A percentile compares a stretch with the other conserved stretches of the same genome.
phyloP scores from a whole-genome alignment of 129 eudicot genomes.

The Glebionis coronaria region DNA sequence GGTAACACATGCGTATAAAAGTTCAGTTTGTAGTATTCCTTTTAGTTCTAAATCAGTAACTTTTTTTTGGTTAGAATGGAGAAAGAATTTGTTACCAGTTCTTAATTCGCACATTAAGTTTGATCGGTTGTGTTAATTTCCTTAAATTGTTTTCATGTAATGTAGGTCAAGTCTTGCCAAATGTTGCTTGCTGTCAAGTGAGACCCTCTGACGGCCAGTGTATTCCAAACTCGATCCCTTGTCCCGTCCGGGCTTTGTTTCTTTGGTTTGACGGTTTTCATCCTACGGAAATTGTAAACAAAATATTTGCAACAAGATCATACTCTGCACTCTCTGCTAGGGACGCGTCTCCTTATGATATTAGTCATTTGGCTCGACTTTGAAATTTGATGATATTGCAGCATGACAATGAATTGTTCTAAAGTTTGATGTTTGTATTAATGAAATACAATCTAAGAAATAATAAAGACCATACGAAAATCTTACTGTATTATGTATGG shows the following conservation, averaged over 20 bases:
- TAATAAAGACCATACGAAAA: too few species aligned
- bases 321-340: constrained; percentile 11
- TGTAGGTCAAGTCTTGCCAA: constrained; percentile 14
- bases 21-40: too few species aligned
- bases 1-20: background rate
- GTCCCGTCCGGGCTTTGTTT: too few species aligned
- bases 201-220: constrained; percentile 13
- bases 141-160: background rate
- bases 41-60: background rate
- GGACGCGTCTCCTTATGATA: constrained; percentile 27
- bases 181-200: constrained; percentile 24
- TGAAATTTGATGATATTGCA: background rate
- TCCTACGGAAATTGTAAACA: constrained; percentile 26
- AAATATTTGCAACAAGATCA: constrained; percentile 28
- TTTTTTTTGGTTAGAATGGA: background rate
- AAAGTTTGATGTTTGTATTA: too few species aligned
- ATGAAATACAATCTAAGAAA: too few species aligned
- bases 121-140: background rate
- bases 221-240: constrained; percentile 21
- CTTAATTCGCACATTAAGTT: background rate
- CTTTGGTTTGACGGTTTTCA: constrained; percentile 30
- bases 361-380: constrained; percentile 16
- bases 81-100: background rate
- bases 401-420: too few species aligned
- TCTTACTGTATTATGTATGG: too few species aligned